Base-by-base conservation (phyloP, 345 rosid species). In the Salix koriyanagi region DNA sequence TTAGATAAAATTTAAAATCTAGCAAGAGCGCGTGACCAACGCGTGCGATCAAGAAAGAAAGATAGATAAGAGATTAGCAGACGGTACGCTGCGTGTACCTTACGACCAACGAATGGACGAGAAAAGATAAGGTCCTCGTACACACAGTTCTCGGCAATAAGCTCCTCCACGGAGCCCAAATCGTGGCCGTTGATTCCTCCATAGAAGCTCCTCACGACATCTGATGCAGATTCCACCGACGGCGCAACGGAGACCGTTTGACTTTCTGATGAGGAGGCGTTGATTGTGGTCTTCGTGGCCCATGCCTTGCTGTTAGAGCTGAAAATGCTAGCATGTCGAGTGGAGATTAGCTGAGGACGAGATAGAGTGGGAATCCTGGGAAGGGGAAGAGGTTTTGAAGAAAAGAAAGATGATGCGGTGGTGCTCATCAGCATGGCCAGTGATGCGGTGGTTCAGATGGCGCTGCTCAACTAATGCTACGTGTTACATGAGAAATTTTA, bases 101-200 rank as follows among this genome's bases (percentile, higher is more conserved):
- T 79, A 30, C 97, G 94, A 83, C 97, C 98, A 70, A 88, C 85
- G 60, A 92, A 94, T 13, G 98, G 97, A 15, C 82, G 81, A 1
- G 97, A 85, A 80, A 92, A 94, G 84, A 92, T 80, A 26, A 92
- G 98, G 84, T 94, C 98, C 81, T 94, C 98, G 80, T 94, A 94
- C 23, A 91, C 89, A 69, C 97, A 94, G 16, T 90, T 82, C 44
- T 90, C 88, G 1, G 92, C 90, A 14, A 94, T 92, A 69, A 94
- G 94, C 42, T 79, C 84, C 75, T 86, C 90, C 42, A 90, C 97
- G 19, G 94, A 79, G 48, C 83, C 77, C 50, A 94, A 77, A 83
- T 94, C 95, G 41, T 83, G 91, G 76, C 50, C 7, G 88, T 94
- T 94, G 79, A 91, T 82, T 28, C 90, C 92, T 0, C 73, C 82